Evolutionary conservation across 768 basidiomycete genomes (phyloP).

Genomic region (Suillus discolor): DNA sequence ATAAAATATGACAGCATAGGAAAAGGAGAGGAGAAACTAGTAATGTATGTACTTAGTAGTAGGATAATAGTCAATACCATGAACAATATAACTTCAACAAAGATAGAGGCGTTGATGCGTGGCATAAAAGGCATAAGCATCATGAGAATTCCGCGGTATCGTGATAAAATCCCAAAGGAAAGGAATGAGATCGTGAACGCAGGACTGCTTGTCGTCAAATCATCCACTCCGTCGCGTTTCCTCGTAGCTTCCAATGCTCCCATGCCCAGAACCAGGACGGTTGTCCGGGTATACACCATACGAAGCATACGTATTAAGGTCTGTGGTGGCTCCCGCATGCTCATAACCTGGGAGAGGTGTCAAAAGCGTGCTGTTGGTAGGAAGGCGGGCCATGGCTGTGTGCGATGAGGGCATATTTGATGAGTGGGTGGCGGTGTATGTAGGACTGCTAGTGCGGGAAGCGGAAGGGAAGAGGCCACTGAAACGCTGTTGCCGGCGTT

Average conservation of each 20-base stretch:
- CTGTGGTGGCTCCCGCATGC: slow-evolving; percentile 25
- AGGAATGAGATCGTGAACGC: background rate
- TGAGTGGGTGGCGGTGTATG: slow-evolving; percentile 27
- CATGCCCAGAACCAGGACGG: slow-evolving; percentile 45
- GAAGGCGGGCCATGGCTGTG: slow-evolving; percentile 44
- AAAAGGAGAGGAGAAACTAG: slow-evolving; percentile 10
- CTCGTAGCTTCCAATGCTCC: slow-evolving; percentile 24
- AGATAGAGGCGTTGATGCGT: background rate
- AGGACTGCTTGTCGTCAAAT: slow-evolving; percentile 5
- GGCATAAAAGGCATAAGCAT: slow-evolving; percentile 7
- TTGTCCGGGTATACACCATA: slow-evolving; percentile 42
- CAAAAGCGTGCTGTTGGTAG: slow-evolving; percentile 66
- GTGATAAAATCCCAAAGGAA: slow-evolving; percentile 5
- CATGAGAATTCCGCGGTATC: background rate
- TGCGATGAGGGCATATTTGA: slow-evolving; percentile 22
- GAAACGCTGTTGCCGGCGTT: slow-evolving; percentile 32
- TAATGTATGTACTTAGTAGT: slow-evolving; percentile 12
- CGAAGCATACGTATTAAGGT: slow-evolving; percentile 22
- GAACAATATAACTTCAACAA: slow-evolving; percentile 8
- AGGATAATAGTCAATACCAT: slow-evolving; percentile 9
- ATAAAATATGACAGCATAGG: slow-evolving; percentile 33
- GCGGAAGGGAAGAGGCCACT: slow-evolving; percentile 21
- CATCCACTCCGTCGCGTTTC: slow-evolving; percentile 21
- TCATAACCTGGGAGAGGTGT: slow-evolving; percentile 71
- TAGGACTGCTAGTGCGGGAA: slow-evolving; percentile 17